These are phyloP conservation scores for Tetrahymena thermophila DNA, from an alignment of 73 alveolate species.

Conservation along the genomic window DNA sequence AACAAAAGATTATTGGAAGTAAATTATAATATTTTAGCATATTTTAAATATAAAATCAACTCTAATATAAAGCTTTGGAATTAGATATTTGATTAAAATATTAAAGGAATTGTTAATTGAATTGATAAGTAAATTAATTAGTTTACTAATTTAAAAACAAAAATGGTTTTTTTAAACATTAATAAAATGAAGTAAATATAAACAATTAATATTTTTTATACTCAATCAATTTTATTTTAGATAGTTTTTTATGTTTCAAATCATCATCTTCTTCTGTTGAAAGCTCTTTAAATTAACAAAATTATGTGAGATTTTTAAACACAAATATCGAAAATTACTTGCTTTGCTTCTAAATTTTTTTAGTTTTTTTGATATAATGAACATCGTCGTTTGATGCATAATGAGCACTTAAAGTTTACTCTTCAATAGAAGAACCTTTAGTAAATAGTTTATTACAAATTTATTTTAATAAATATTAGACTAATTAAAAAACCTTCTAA, in stretches of 20 bases:
- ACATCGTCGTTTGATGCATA: neutral
- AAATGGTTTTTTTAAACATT: too few relatives aligned
- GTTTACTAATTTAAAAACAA: too few relatives aligned
- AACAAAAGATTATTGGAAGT: too few relatives aligned
- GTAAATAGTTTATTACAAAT: neutral
- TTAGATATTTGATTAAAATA: too few relatives aligned
- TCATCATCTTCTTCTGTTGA: neutral
- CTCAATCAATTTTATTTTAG: neutral
- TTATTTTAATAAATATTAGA: neutral
- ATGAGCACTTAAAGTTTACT: neutral
- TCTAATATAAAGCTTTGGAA: too few relatives aligned
- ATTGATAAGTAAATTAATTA: too few relatives aligned
- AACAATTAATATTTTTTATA: neutral
- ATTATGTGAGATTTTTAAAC: neutral
- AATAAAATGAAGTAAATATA: neutral
- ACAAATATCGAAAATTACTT: neutral
- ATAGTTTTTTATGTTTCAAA: neutral
- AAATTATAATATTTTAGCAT: too few relatives aligned
- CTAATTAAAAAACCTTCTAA: neutral
- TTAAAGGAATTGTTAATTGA: too few relatives aligned
- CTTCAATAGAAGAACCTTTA: neutral
- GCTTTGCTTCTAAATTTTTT: neutral
- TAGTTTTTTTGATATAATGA: neutral
- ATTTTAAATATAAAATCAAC: too few relatives aligned
- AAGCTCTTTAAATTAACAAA: neutral